Base-by-base conservation (phyloP, 1,284 basidiomycete genomes). In the Pterulicium gracile region DNA sequence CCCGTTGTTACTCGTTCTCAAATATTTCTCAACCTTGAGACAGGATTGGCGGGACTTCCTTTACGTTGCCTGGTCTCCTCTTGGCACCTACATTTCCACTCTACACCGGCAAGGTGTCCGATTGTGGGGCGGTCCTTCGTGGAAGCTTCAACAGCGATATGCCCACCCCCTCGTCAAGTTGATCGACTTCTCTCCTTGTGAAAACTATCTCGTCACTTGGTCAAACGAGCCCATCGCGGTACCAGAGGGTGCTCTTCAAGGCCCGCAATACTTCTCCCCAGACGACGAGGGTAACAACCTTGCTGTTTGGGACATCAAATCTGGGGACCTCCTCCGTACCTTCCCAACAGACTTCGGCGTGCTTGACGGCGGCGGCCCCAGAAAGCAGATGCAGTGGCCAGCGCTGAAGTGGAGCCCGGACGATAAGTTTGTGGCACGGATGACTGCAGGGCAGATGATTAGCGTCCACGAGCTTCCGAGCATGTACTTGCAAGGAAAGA, bases 221-320 rank as follows among this genome's bases (percentile, higher is more conserved):
- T 97, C 96, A 4, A 88, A 93, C 56, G 91, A 97, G 56, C 84
- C 94, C 17, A 95, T 98, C 57, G 75, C 84, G 49, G 86, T 94
- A 27, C 85, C 88, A 34, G 86, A 90, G 52, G 83, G 82, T 52
- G 83, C 87, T 39, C 69, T 78, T 48, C 82, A 89, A 66, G 87
- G 88, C 23, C 79, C 90, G 46, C 85, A 88, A 57, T 88, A 81
- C 58, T 91, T 95, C 67, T 88, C 90, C 42, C 80, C 87, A 7
- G 91, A 93, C 55, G 96, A 98, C 63, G 93, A 97, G 67, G 96
- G 95, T 34, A 94, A 97, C 68, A 89, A 94, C 58, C 81, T 98
- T 53, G 96, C 95, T 48, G 81, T 99, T 20, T 99, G 96, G 96
- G 94, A 98, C 58, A 82, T 96, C 68, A 91, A 92, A 65, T 88